Conservation (phyloP, 768 basidiomycete species). For the Mycena amicta region DNA sequence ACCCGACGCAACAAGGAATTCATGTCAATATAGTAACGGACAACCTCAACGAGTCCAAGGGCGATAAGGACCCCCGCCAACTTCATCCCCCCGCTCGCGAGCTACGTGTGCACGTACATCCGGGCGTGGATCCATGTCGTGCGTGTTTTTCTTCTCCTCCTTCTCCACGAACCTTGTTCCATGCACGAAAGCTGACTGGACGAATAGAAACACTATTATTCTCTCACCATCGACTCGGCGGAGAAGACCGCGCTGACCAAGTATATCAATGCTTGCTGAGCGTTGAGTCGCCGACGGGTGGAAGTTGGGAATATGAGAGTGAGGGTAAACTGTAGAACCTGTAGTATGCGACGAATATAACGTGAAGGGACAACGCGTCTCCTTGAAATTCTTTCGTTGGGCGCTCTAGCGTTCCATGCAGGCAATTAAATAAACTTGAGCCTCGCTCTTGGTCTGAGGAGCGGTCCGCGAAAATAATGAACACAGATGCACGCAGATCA, state of each 20-base stretch:
- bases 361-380: no score
- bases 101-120: conserved; percentile 54
- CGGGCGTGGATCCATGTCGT: conserved; percentile 53
- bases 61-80: conserved; percentile 47
- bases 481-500: no score
- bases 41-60: conserved; percentile 52
- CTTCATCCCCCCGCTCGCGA: conserved; percentile 54
- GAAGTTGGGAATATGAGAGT: no score
- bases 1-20: no score
- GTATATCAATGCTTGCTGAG: conserved; percentile 42
- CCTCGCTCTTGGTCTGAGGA: no score
- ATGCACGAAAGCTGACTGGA: not conserved
- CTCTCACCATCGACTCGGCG: conserved; percentile 48
- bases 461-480: no score
- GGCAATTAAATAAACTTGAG: no score
- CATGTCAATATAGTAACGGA: conserved; percentile 22
- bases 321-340: no score
- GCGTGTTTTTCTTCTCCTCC: not conserved
- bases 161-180: not conserved
- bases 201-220: conserved; percentile 47
- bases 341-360: no score
- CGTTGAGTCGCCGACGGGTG: no score
- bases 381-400: no score
- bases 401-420: no score
- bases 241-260: conserved; percentile 52